Evolutionary conservation across 2,329 filamentous ascomycete species (phyloP).

Genomic region (Metarhizium rileyi): DNA sequence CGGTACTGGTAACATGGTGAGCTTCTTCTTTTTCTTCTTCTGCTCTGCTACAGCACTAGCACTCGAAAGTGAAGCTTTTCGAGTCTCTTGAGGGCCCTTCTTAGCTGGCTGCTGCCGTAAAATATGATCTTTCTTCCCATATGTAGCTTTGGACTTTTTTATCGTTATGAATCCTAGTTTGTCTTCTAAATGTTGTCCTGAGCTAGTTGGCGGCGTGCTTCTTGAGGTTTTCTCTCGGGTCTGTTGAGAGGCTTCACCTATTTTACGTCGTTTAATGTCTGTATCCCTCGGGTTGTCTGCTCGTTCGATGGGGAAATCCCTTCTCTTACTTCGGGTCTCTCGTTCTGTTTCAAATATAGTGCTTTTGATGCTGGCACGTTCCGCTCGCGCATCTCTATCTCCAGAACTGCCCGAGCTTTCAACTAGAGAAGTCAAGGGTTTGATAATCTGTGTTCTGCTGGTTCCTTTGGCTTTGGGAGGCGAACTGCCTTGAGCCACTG

Average conservation of each 20-base stretch:
- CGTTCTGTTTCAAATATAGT: constrained; percentile 20
- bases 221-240: background rate
- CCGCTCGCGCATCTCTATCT: constrained; percentile 14
- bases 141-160: constrained; percentile 14
- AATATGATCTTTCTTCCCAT: constrained; percentile 12
- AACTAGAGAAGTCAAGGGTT: background rate
- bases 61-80: background rate
- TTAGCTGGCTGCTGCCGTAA: constrained; percentile 15
- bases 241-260: background rate
- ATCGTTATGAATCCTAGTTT: constrained; percentile 16
- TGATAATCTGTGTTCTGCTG: constrained; percentile 11
- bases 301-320: constrained; percentile 1
- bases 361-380: constrained; percentile 21
- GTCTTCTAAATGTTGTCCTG: constrained; percentile 14
- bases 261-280: constrained; percentile 7
- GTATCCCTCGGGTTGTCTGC: background rate
- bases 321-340: constrained; percentile 3
- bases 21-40: background rate
- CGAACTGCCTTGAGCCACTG: background rate
- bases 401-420: constrained; percentile 14
- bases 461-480: background rate
- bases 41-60: background rate
- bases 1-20: constrained; percentile 3
- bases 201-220: constrained; percentile 7
- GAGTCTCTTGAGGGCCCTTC: background rate